phyloP scores from a whole-genome alignment of 2,329 filamentous ascomycete species.

The Hymenoscyphus scutula region DNA sequence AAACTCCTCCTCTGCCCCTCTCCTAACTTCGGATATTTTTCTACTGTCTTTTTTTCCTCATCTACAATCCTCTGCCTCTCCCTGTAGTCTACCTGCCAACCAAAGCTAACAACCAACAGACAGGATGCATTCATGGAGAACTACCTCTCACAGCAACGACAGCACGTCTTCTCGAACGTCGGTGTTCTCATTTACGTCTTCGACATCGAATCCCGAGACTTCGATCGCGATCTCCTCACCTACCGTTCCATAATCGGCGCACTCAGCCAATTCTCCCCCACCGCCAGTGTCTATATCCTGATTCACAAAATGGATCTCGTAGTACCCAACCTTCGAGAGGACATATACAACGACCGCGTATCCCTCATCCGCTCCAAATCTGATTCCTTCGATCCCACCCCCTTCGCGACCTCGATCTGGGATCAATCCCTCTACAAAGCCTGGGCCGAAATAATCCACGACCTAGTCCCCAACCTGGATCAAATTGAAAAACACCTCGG shows the following conservation, averaged over 20 bases:
- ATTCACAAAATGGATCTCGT: constrained; percentile 99
- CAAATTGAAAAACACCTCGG: constrained; percentile 84
- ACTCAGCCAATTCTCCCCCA: constrained; percentile 76
- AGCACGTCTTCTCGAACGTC: constrained; percentile 95
- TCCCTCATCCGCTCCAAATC: constrained; percentile 74
- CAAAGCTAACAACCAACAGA: constrained; percentile 43
- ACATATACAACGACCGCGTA: constrained; percentile 81
- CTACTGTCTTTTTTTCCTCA: constrained; percentile 1
- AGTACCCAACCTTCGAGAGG: constrained; percentile 71
- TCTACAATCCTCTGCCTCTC: background rate
- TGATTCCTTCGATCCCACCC: constrained; percentile 71
- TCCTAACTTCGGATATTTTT: background rate
- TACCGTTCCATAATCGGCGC: constrained; percentile 90
- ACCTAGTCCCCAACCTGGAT: constrained; percentile 88
- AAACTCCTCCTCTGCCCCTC: background rate
- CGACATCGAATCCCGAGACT: constrained; percentile 94
- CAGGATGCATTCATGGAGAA: constrained; percentile 99
- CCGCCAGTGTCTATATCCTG: constrained; percentile 85
- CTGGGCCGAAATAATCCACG: constrained; percentile 97
- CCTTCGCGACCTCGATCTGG: constrained; percentile 97
- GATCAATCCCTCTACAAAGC: constrained; percentile 97
- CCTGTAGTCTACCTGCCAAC: background rate
- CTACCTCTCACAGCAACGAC: constrained; percentile 91
- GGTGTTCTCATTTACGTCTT: constrained; percentile 99
- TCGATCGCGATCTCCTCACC: constrained; percentile 87